Base-by-base conservation (phyloP, 768 basidiomycete genomes). In the Pisolithus tinctorius region DNA sequence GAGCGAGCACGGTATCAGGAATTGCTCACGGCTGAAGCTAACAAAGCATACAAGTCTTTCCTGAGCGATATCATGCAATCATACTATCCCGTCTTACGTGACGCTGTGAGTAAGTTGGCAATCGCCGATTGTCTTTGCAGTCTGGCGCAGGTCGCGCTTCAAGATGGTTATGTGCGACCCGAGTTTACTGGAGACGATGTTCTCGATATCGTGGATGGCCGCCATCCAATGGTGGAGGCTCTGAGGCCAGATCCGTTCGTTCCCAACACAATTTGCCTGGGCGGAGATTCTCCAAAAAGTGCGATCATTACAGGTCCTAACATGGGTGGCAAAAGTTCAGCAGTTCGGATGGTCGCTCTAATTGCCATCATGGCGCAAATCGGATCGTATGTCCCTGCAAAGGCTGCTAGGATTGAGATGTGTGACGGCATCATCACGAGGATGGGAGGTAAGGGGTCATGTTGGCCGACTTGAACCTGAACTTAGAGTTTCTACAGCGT, bases 201-300 rank as follows among this genome's bases (percentile, higher is more conserved):
- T 25, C 71, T 97, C 11, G 83, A 89, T 53, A 87, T 97, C 29
- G 68, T 76, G 10, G 81, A 84, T n/a, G 94, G 91, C 0, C 78
- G 93, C 10, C 95, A 99, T 71, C 95, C 95, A 0, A 92, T 98
- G 81, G 81, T 94, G 14, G 94, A 96, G 65, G 77, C 77, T 8
- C 68, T 93, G 20, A 74, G 82, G 37, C 70, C 83, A 1, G 82
- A 88, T 54, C 90, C 93, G 2, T 95, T 91, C 67, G 84, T 97
- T 1, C 85, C 92, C 3, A 97, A 96, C 64, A 78, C 82, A 11
- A 66, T 95, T 16, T 60, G 67, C 1, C 81, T 96, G 63, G 85
- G 85, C 7, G 76, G 71, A 16, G 73, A 62, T 13, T 62, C 69
- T 17, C 66, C 80, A 3, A 68, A n/a, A 40, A 80, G 72, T 62